Evolutionary conservation across 805 yeast genomes (phyloP), one percentile per base, ranked within the genome.

Genomic region (Yamadazyma scolyti): DNA sequence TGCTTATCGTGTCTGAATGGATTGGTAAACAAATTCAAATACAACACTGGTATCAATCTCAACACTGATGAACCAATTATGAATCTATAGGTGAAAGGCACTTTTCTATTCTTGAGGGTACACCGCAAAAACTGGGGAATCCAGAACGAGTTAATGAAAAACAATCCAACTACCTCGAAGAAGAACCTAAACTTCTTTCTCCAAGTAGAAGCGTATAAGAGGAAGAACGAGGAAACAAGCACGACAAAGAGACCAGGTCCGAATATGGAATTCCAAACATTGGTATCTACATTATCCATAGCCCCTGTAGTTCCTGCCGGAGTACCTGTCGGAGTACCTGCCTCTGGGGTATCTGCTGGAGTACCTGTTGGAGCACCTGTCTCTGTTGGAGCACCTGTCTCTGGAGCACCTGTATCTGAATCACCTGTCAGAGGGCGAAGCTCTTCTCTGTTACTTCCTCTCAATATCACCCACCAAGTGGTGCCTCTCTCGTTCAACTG

Each of bases 81-180:
- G 44, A 83, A 89, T 39, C 73, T 76, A 89, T 94, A 84, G 21
- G 69, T 58, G 40, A 87, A 75, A 9, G 61, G 46, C 3, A 83
- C 76, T 33, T 74, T 67, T 34, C 86, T 68, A 13, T 89, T 90
- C 31, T 85, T 70, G 17, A 79, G 52, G 3, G 79, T 74, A 50
- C 87, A 86, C 51, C 96, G 68, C 44, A 78, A 79, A 25, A 85
- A 80, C 54, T 89, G 97, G 2, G 97, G 96, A 10, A 84, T 43
- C 96, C 96, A 88, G 44, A 74, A 80, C 1, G 95, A 82, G 52
- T 78, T 82, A 17, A 81, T 44, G 1, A 68, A 29, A 2, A 77
- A 37, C 7, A 81, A 52, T 2, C 73, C 57, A 4, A 71, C 30
- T 34, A 72, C 76, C 49, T 87, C 96, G 46, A 79, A 74, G 1